Evolutionary conservation across 2,329 filamentous ascomycete species (phyloP), one percentile per base, ranked within the genome.

Genomic region (Talaromyces sp.): DNA sequence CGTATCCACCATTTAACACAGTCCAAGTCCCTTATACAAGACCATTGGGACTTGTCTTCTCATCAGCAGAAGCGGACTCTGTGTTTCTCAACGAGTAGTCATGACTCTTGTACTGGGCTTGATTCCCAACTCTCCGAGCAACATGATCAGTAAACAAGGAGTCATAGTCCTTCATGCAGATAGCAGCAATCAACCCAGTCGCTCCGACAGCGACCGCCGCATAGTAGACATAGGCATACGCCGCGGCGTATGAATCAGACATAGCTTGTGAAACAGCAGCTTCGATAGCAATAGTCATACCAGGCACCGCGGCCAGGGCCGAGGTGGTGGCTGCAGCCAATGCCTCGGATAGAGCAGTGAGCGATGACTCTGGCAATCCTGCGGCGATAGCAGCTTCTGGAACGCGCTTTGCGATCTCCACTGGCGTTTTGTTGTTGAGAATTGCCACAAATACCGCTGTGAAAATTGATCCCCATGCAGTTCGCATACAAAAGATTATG

Each of bases 191-290:
- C 4, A 69, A 61, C 4, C 59, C 50, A 36, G 65, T 59, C 7
- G 55, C 47, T 14, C 64, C 65, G n/a, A 69, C 60, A 0, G 67
- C 67, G 18, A 69, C 53, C 3, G 65, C 64, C 10, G 63, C 62
- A 56, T 69, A 69, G 56, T 69, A 69, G 1, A 69, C 64, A 30
- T 68, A 69, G 8, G 68, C 51, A 52, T 68, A 69, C 0, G 67
- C 62, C 10, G 57, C 67, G 1, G 65, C 60, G 47, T 68, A 68
- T 9, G 64, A 63, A 28, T 64, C 54, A 18, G 61, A 60, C 3
- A 67, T 62, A 16, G 34, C 40, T 9, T 61, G 18, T 1, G 18
- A 27, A 5, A 65, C 65, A 6, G 61, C 60, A 16, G 61, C 31
- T 8, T 57, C 62, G 10, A 68, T 66, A 3, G 50, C 56, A 23